Conservation (phyloP, 169 alveolate genomes). For the Plasmodium knowlesi region DNA sequence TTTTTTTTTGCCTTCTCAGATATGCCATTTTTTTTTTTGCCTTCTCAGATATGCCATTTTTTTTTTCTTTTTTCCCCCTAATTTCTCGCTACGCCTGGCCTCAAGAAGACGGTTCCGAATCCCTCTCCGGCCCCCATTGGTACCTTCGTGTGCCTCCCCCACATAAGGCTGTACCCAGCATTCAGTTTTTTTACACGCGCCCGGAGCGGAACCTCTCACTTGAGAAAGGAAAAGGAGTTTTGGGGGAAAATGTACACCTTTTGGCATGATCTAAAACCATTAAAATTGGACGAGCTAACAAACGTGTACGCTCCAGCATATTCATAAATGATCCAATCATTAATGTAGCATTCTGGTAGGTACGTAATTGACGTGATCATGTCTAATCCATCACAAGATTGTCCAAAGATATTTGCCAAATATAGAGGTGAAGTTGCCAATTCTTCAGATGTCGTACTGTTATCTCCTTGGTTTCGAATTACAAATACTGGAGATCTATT, state of each 20-base stretch:
- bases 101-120: not conserved
- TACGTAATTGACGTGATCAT: slow-evolving; percentile 64
- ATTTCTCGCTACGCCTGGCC: not conserved
- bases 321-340: slow-evolving; percentile 67
- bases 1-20: not conserved
- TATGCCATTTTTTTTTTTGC: not conserved
- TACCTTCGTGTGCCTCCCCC: not conserved
- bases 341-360: slow-evolving; percentile 61
- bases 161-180: not conserved
- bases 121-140: not conserved
- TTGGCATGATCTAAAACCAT: slow-evolving; percentile 43
- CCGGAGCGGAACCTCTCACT: not conserved
- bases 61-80: not conserved
- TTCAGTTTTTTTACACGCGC: not conserved
- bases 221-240: not conserved
- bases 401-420: slow-evolving; percentile 63
- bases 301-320: slow-evolving; percentile 70
- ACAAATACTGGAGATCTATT: slow-evolving; percentile 53
- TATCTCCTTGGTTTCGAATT: slow-evolving; percentile 20
- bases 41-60: not conserved
- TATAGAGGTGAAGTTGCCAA: slow-evolving; percentile 9
- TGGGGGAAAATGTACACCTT: slow-evolving; percentile 46
- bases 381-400: slow-evolving; percentile 74
- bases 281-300: slow-evolving; percentile 55
- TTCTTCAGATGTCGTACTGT: not conserved